phyloP scores from a whole-genome alignment of 2,329 filamentous ascomycete species.

The Monosporascus cannonballus region DNA sequence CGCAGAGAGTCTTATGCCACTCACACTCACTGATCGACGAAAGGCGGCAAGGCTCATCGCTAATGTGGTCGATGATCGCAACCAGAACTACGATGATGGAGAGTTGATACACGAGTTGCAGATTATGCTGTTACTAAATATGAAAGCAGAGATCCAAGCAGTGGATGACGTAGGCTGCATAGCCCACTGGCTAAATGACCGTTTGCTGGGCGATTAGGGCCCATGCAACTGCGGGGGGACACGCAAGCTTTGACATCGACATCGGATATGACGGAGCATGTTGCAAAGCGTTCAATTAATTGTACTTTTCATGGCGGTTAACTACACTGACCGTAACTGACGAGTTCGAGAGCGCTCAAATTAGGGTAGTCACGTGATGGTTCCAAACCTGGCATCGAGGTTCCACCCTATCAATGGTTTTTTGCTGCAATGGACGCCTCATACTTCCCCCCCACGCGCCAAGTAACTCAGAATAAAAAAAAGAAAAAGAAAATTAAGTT shows the following conservation, averaged over 20 bases:
- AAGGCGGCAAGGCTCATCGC: constrained; percentile 50
- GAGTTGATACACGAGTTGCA: constrained; percentile 55
- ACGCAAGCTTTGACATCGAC: too few species aligned
- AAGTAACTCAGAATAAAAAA: background rate
- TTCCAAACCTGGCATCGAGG: background rate
- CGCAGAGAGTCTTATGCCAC: constrained; percentile 19
- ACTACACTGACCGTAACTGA: too few species aligned
- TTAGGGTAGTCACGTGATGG: constrained; percentile 14
- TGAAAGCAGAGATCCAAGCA: constrained; percentile 74
- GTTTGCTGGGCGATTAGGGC: constrained; percentile 23
- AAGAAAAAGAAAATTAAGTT: background rate
- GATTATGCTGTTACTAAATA: constrained; percentile 64
- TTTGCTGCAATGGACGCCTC: too few species aligned
- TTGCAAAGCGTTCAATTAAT: too few species aligned
- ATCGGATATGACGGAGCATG: too few species aligned
- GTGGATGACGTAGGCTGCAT: constrained; percentile 51
- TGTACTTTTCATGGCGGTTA: too few species aligned
- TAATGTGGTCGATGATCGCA: constrained; percentile 26
- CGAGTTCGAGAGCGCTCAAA: too few species aligned
- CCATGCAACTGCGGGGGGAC: background rate
- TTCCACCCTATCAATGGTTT: too few species aligned
- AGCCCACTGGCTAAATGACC: constrained; percentile 41
- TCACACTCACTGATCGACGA: constrained; percentile 52
- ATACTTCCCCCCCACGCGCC: too few species aligned
- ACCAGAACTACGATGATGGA: constrained; percentile 24